Base-by-base conservation (phyloP, 2,329 filamentous ascomycete genomes). In the Ophiosphaerella herpotricha region DNA sequence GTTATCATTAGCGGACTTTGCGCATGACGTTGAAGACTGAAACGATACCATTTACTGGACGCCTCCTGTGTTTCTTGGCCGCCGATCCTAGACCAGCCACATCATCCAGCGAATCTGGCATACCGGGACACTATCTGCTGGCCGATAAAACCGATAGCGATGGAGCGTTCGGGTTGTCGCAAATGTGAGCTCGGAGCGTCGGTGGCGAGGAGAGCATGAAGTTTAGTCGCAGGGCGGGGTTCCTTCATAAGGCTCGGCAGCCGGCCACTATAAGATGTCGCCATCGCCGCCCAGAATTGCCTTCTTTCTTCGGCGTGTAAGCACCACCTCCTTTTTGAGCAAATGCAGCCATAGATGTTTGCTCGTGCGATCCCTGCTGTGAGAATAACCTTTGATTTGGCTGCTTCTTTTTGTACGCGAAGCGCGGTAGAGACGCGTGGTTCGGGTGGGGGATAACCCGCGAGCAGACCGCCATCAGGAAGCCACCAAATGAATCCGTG, bases 1-100 rank as follows among this genome's bases (percentile, higher is more conserved):
- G 31, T 9, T 16, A 29, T 23, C 18, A 24, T 58, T 55, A 60
- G 50, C 41, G 43, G 14, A 33, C 21, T 11, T 29, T 3, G 35
- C 11, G 31, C 26, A 42, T 35, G 21, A 45, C 43, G 36, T 48
- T 41, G 40, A 32, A 8, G 34, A 5, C 40, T 21, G 18, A 21
- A 21, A 46, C 48, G 47, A 31, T 57, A 51, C 48, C 48, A 51
- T 51, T 46, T 4, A 51, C 48, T 14, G 48, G 43, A 18, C 48
- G 16, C 24, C 48, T 26, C 12, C 48, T 33, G 43, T 42, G 43
- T 23, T 51, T 51, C 48, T 47, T 51, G 43, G 48, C 37, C 23
- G 40, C 29, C 21, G 39, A 33, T n/a, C 43, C 46, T 18, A 41
- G 23, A 11, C 37, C 32, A 18, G 39, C 35, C 34, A 11, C 41